Evolutionary conservation across 768 basidiomycete species (phyloP), one percentile per base, ranked within the genome.

Genomic region (Neoboletus subvelutipes): DNA sequence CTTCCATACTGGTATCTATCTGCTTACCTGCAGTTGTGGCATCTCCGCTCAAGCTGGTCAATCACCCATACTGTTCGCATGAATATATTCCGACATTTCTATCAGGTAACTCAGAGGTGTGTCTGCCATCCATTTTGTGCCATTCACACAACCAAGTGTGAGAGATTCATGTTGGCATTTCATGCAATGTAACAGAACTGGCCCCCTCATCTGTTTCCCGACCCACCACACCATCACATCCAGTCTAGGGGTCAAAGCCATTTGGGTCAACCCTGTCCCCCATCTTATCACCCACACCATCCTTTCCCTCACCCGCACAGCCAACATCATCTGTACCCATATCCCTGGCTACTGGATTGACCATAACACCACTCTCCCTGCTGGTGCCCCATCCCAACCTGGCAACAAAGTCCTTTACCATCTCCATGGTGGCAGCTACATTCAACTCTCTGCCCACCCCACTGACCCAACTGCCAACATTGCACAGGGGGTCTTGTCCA

Each of bases 271-370:
- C 0, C 65, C 68, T 11, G 62, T 69, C 7, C 66, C 74, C 1
- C 65, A 76, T 20, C 63, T 74, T 34, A 62, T 78, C 26, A 63
- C 65, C 2, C 73, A 72, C 3, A 59, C 71, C 7, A 56, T 78
- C 34, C 53, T 61, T 15, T 42, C 57, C 4, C 63, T 69, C 45
- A 75, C 76, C 18, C 48, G 57, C 26, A 56, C 52, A n/a, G 69
- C 69, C 9, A 56, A 62, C 11, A 67, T 78, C 17, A 41, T 64
- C 15, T 59, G 70, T 22, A 50, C 58, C 31, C 64, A 64, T 17
- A 67, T 76, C 10, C 71, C 71, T 2, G 77, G 76, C 11, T 77
- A 73, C 57, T 77, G 74, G 76, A 61, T 66, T 20, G 68, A 74
- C 43, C 64, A 64, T 10, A 55, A 66, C 18, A 13, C 58, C 20